Base-by-base conservation (phyloP, 2,329 filamentous ascomycete species). In the Cercospora berteroae region DNA sequence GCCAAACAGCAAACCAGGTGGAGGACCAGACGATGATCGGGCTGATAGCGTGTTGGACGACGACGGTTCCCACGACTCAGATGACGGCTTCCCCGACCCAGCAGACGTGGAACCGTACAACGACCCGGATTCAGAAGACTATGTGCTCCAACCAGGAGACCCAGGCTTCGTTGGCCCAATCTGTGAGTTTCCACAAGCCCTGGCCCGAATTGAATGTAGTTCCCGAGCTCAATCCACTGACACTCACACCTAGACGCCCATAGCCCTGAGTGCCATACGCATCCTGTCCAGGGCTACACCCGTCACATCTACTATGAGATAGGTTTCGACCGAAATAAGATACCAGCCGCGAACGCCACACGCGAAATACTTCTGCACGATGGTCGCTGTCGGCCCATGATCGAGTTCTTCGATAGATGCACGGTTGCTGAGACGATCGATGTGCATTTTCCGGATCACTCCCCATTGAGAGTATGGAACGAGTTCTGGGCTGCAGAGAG, bases 261-360 rank as follows among this genome's bases (percentile, higher is more conserved):
- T 27, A 65, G 63, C 10, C 63, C 63, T 4, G 63, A 65, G 3
- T 65, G 63, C 56, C 55, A 65, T 6, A 42, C 31, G 5, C 39
- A 59, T 52, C 20, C 27, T 10, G 36, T 65, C 23, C 27, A 36
- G 23, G 31, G n/a, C 2, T 65, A 59, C 39, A 42, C 56, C 13
- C 12, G 48, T 12, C 23, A 44, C n/a, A 16, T 62, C 23, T 44
- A 29, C 48, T 60, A 62, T 4, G 20, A 56, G 20, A 42, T 66
- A 42, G 59, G 60, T 18, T 63, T 31, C 5, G 16, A 59, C 25
- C 31, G 64, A 13, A 29, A 29, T 20, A n/a, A 33, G 13, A n/a
- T 23, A 10, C 42, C 59, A 42, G 44, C 44, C 10, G 31, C 48
- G 1, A 33, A 20, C 13, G 48, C 64, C 8, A 12, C 44, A 9